Conservation (phyloP, 202 grass and related monocot genomes). For the Saccharum hybrid region DNA sequence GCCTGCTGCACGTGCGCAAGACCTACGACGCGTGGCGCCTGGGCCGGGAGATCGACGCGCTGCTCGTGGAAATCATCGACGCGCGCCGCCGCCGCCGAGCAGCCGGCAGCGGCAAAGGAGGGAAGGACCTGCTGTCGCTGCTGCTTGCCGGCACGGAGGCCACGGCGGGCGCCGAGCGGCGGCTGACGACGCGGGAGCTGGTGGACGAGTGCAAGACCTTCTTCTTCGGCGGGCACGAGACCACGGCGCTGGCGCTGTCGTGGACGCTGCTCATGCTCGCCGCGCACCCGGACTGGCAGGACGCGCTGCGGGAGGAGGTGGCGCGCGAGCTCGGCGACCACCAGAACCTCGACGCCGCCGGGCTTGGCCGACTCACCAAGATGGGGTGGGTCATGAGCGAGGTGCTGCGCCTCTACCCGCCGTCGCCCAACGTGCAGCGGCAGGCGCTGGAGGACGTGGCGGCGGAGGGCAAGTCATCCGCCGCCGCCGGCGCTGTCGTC, state of each 20-base stretch:
- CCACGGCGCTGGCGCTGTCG: conserved; percentile 72
- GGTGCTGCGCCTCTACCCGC: conserved; percentile 84
- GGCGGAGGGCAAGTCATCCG: background rate
- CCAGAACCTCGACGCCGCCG: conserved; percentile 7
- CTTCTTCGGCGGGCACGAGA: conserved; percentile 98
- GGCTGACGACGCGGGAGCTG: conserved; percentile 58
- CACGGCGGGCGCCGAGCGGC: background rate
- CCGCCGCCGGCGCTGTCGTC: background rate
- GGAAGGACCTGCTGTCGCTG: conserved; percentile 62
- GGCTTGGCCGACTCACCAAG: conserved; percentile 62
- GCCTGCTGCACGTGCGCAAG: conserved; percentile 50
- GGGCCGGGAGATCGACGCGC: conserved; percentile 73
- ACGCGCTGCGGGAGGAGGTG: conserved; percentile 60
- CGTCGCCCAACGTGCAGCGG: conserved; percentile 80
- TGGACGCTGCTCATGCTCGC: conserved; percentile 91
- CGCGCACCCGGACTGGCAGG: conserved; percentile 78
- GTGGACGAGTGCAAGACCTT: conserved; percentile 99
- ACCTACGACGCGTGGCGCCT: conserved; percentile 77
- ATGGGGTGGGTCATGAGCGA: conserved; percentile 89
- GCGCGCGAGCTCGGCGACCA: background rate
- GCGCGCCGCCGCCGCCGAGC: background rate
- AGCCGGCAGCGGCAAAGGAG: background rate
- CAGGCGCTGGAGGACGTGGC: conserved; percentile 69
- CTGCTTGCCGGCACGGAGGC: conserved; percentile 57
- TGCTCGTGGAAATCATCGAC: conserved; percentile 67